phyloP scores from a whole-genome alignment of 1,284 basidiomycete genomes.

The Ganoderma sp. region DNA sequence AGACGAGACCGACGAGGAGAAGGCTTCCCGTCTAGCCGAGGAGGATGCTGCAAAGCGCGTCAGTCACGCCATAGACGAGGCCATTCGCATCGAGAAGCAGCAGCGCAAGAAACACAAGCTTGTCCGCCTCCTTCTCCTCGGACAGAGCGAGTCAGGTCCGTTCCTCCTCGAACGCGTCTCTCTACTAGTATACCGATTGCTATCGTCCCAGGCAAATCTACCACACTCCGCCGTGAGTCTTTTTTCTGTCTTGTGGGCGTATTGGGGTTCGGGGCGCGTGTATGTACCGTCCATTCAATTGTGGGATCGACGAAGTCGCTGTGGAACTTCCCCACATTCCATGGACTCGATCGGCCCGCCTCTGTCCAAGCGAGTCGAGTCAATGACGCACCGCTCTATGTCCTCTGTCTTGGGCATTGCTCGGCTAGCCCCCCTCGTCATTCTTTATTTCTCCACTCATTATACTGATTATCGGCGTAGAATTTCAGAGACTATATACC shows the following conservation, averaged over 20 bases:
- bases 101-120: slow-evolving; percentile 66
- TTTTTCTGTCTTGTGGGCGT: slow-evolving; percentile 7
- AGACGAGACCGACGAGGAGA: slow-evolving; percentile 64
- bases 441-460: not conserved
- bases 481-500: slow-evolving; percentile 80
- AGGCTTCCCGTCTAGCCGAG: slow-evolving; percentile 53
- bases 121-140: slow-evolving; percentile 69
- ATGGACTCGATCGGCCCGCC: slow-evolving; percentile 18
- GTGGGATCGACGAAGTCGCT: slow-evolving; percentile 15
- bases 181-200: slow-evolving; percentile 6
- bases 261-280: slow-evolving; percentile 12
- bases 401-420: slow-evolving; percentile 2
- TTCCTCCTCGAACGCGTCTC: slow-evolving; percentile 21
- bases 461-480: slow-evolving; percentile 43
- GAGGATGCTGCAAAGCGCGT: slow-evolving; percentile 68
- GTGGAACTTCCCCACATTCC: slow-evolving; percentile 18
- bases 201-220: slow-evolving; percentile 56
- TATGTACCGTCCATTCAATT: slow-evolving; percentile 9
- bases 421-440: not conserved
- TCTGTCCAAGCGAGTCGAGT: slow-evolving; percentile 13
- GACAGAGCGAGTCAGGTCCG: slow-evolving; percentile 78
- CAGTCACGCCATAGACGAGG: slow-evolving; percentile 71
- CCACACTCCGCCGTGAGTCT: slow-evolving; percentile 72
- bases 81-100: slow-evolving; percentile 65
- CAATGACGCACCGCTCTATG: slow-evolving; percentile 10